phyloP scores from a whole-genome alignment of 1,284 basidiomycete genomes.

The Papiliotrema fonsecae region DNA sequence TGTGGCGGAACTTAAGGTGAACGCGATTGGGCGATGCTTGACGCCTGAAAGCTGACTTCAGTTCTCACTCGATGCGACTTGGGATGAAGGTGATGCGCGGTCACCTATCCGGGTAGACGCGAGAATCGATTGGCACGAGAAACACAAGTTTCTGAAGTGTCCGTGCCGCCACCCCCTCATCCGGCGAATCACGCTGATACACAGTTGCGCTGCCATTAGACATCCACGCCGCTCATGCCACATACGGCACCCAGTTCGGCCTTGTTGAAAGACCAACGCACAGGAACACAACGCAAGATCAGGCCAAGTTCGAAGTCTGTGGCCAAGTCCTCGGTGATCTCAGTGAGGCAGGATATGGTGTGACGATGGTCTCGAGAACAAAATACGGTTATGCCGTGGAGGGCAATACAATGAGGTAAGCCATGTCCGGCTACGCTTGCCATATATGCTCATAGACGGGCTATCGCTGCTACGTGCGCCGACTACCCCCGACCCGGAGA shows the following conservation, averaged over 20 bases:
- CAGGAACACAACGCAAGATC: slow-evolving; percentile 78
- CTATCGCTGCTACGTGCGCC: slow-evolving; percentile 78
- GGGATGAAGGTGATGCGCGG: slow-evolving; percentile 60
- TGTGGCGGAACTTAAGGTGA: slow-evolving; percentile 44
- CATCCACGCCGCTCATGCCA: slow-evolving; percentile 74
- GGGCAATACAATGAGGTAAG: slow-evolving; percentile 39
- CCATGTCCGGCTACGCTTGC: too few species aligned
- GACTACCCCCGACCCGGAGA: slow-evolving; percentile 66
- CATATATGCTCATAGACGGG: background rate
- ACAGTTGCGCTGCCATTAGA: slow-evolving; percentile 86
- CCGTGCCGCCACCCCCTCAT: background rate
- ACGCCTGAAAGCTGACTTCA: slow-evolving; percentile 63
- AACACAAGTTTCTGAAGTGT: slow-evolving; percentile 83
- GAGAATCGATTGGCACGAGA: slow-evolving; percentile 76
- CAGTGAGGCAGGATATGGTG: slow-evolving; percentile 70
- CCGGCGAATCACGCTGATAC: too few species aligned
- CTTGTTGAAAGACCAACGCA: slow-evolving; percentile 82
- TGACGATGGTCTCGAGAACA: slow-evolving; percentile 81
- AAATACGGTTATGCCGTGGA: slow-evolving; percentile 59
- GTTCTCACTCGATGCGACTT: slow-evolving; percentile 79
- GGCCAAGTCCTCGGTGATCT: slow-evolving; percentile 61
- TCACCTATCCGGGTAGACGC: slow-evolving; percentile 81
- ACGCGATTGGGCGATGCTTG: background rate
- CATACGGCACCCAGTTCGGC: slow-evolving; percentile 91
- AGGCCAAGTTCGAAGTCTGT: slow-evolving; percentile 62